A percentile compares a stretch with the other conserved stretches of the same genome.
Conservation (phyloP, 768 basidiomycete species). For the Xerocomellus chrysenteron region DNA sequence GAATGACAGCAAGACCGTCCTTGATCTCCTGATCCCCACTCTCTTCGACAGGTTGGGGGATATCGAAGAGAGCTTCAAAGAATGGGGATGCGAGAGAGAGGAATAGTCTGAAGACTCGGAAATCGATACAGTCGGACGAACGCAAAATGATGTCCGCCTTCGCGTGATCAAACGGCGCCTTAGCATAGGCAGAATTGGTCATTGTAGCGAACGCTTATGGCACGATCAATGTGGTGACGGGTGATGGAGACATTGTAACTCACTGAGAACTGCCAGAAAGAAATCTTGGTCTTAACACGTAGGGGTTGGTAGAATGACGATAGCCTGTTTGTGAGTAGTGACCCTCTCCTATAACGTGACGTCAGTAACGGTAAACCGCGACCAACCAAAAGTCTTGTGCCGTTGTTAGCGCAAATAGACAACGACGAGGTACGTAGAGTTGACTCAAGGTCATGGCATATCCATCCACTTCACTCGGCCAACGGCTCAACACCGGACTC, state of each 20-base stretch:
- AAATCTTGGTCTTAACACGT: neutral
- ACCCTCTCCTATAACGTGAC: neutral
- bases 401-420: too few species aligned
- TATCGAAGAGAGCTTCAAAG: constrained; percentile 33
- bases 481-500: too few species aligned
- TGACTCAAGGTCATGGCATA: too few species aligned
- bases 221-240: neutral
- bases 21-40: constrained; percentile 3
- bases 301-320: too few species aligned
- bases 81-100: constrained; percentile 28
- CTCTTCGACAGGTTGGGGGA: constrained; percentile 23
- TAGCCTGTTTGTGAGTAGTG: too few species aligned
- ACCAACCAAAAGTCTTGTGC: too few species aligned
- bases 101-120: constrained; percentile 26
- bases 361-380: neutral
- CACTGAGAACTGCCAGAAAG: neutral
- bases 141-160: constrained; percentile 27
- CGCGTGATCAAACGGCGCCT: constrained; percentile 19
- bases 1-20: too few species aligned
- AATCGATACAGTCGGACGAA: constrained; percentile 28
- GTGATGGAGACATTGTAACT: neutral
- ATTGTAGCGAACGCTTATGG: neutral
- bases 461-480: too few species aligned
- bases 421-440: too few species aligned
- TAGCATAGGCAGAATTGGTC: constrained; percentile 2